Base-by-base conservation (phyloP, 495 filamentous ascomycete genomes). In the Penicillium cinerascens region DNA sequence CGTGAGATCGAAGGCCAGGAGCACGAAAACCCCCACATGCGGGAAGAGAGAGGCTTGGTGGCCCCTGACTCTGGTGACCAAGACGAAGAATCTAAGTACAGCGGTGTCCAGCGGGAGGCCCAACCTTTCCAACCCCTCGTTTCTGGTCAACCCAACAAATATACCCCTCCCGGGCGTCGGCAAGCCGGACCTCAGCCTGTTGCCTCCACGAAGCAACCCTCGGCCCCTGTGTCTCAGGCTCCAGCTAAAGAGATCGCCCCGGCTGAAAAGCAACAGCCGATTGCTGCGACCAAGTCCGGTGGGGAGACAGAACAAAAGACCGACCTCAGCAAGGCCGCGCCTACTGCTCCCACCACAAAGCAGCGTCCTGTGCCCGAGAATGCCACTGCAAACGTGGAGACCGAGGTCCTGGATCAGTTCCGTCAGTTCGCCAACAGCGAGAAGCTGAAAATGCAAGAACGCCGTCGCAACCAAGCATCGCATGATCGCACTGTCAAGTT, bases 61-160 rank as follows among this genome's bases (percentile, higher is more conserved):
- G 76, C 79, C 47, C 72, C 70, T 9, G 86, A 89, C 54, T 79
- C 82, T 52, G 85, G 80, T 18, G 77, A 86, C 42, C 88, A 95
- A 67, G 93, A 99, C 63, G 88, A 92, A 66, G 88, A 92, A 68
- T 90, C 91, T 54, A 97, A 93, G 64, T 97, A 96, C 67, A 96
- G 92, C 66, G 92, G 91, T 63, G 93, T 99, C 17, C 87, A 82
- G 36, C 85, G 93, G 45, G 81, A 84, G 43, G 79, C 82, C 26
- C 67, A 70, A 58, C 78, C 82, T 20, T 88, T 88, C 61, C 82
- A 86, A n/a, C 81, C 87, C 8, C 72, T 91, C 37, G 63, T 82
- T 21, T 76, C 80, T 57, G 73, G 77, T 9, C 76, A 81, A 54
- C 68, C 84, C 47, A 90, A 88, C 68, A 90, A 87, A 63, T 98